Evolutionary conservation across 306 rosid genomes (phyloP).

Genomic region (Oemleria cerasiformis): DNA sequence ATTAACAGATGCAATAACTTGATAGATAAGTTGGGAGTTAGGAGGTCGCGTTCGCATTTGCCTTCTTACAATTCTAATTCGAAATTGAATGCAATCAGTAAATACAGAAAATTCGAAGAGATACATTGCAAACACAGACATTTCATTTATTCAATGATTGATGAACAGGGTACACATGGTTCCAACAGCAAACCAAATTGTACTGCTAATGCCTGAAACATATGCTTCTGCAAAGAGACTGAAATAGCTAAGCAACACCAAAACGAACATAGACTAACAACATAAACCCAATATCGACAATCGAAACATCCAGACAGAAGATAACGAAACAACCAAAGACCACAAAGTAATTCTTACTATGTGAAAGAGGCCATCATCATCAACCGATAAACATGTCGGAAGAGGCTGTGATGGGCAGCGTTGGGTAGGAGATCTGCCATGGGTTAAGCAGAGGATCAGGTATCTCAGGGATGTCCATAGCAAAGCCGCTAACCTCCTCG

Average conservation of each 20-base stretch:
- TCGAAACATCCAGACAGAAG: neutral
- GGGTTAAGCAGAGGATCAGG: constrained; percentile 70
- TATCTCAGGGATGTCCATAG: constrained; percentile 67
- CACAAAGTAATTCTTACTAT: too few relatives aligned
- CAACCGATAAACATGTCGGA: constrained; percentile 55
- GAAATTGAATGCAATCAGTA: too few relatives aligned
- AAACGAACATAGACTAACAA: neutral
- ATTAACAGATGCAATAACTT: too few relatives aligned
- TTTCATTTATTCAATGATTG: neutral
- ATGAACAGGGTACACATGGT: neutral
- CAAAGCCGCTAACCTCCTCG: constrained; percentile 66
- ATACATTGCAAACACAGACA: neutral
- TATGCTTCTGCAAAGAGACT: neutral
- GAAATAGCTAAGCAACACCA: neutral
- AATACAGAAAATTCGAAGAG: too few relatives aligned
- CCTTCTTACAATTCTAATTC: too few relatives aligned
- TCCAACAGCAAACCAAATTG: neutral
- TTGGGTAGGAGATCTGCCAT: constrained; percentile 53
- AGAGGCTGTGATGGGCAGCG: constrained; percentile 47
- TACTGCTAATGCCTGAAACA: neutral
- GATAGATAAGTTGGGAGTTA: too few relatives aligned
- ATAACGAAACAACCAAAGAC: neutral
- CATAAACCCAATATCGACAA: neutral
- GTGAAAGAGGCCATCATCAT: neutral
- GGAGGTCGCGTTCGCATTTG: too few relatives aligned